Evolutionary conservation across 768 basidiomycete genomes (phyloP).

Genomic region (Ramaria sp.): DNA sequence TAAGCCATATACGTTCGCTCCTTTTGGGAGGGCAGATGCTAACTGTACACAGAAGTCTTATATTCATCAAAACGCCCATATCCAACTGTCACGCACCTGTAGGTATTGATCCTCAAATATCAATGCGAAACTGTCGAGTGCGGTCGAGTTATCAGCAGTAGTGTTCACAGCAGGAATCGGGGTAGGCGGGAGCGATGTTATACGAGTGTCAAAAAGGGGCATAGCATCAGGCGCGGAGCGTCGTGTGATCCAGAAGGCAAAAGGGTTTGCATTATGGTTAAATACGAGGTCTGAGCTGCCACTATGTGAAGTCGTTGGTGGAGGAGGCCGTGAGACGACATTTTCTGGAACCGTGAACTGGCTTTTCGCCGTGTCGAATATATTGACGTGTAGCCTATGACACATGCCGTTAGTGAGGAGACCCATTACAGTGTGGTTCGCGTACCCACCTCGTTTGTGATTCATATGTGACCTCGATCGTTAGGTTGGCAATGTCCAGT

Average conservation of each 20-base stretch:
- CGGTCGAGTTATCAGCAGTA: slow-evolving; percentile 36
- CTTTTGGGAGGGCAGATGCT: slow-evolving; percentile 51
- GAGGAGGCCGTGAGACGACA: slow-evolving; percentile 28
- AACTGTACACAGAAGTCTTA: slow-evolving; percentile 25
- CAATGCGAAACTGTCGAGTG: slow-evolving; percentile 53
- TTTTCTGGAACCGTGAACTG: slow-evolving; percentile 61
- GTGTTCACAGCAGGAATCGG: slow-evolving; percentile 47
- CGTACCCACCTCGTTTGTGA: slow-evolving; percentile 32
- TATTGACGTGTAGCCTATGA: slow-evolving; percentile 53
- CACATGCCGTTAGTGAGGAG: too few relatives aligned
- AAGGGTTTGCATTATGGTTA: slow-evolving; percentile 53
- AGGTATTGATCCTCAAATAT: slow-evolving; percentile 77
- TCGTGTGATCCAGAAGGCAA: slow-evolving; percentile 75
- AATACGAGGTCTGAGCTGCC: slow-evolving; percentile 54
- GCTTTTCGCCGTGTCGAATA: slow-evolving; percentile 45
- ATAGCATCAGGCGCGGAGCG: slow-evolving; percentile 40
- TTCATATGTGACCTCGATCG: slow-evolving; percentile 61
- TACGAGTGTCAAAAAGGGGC: slow-evolving; percentile 65
- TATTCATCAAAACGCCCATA: too few relatives aligned
- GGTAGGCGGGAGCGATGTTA: slow-evolving; percentile 47
- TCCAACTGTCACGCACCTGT: slow-evolving; percentile 31
- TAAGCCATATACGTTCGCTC: slow-evolving; percentile 68
- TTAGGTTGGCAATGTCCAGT: slow-evolving; percentile 43
- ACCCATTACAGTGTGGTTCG: neutral
- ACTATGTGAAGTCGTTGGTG: slow-evolving; percentile 24